Evolutionary conservation across 495 filamentous ascomycete genomes (phyloP), one percentile per base, ranked within the genome.

Genomic region (Pyrenopolyporus hunteri): DNA sequence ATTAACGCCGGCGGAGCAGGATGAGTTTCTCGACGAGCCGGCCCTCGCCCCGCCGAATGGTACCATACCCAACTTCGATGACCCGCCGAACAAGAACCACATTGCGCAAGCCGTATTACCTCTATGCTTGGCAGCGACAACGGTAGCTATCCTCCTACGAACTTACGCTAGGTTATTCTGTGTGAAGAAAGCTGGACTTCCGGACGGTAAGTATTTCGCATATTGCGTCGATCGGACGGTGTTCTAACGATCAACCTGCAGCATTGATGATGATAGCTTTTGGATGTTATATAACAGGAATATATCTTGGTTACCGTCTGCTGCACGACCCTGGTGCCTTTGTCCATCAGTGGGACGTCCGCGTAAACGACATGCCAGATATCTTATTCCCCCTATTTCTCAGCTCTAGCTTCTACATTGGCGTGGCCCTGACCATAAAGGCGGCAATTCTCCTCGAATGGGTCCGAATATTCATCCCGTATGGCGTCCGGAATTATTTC

Each of bases 381-480:
- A 48, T 59, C 4, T 26, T 67, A 32, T 67, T 55, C 10, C 52
- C 53, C 7, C 2, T 70, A 8, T 63, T 61, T 20, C 39, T 69
- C n/a, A 47, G 55, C 25, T 37, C 57, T 14, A 71, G 48, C n/a
- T 57, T 69, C 36, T 74, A 58, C 13, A 50, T 58, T 13, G 55
- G 55, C 17, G 36, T 42, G 3, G 45, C 50, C 17, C 20, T 70
- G 0, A 51, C 64, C 3, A 54, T 71, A 13, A 77, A 77, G 42
- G 60, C 66, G 1, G 70, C 71, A 11, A 75, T 77, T 37, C 68
- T 77, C 5, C 58, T 73, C 25, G 72, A 75, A 16, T 77, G 73
- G 70, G 26, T 66, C 11, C 69, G 64, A 13, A 57, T 72, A 13
- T 73, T 73, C 67, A 66, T 68, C 8, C 73, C 73, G 1, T 43